Base-by-base conservation (phyloP, 1,284 basidiomycete genomes). In the Ustilago sp. region DNA sequence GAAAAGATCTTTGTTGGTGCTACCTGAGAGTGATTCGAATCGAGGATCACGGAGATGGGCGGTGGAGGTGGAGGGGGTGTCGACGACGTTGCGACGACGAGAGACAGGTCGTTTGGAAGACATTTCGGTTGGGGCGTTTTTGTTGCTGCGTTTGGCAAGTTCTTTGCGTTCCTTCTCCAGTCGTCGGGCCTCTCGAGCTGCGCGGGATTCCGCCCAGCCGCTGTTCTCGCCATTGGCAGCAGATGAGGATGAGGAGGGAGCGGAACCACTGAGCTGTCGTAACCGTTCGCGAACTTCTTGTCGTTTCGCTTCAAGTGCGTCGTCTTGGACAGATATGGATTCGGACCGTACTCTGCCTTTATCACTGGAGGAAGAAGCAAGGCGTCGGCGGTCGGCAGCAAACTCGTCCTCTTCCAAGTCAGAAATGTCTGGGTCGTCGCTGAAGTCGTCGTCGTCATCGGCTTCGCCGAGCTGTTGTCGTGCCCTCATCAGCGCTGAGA, bases 91-190 rank as follows among this genome's bases (percentile, higher is more conserved):
- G 61, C 94, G 89, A 62, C 89, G 89, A 13, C 95, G 90, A 3
- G 92, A 90, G 2, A 97, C 94, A 0, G 94, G 94, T 77, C 90
- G 90, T 86, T 96, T 97, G 0, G 94, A 93, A 8, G 92, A 92
- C 72, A 94, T 88, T 88, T 90, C 4, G 94, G 96, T 1, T 94
- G 96, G 68, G 92, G 95, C 94, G 87, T 97, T 93, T 85, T 98
- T 98, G 85, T 90, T 91, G 4, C 90, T 87, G 52, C 95, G 89
- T 85, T 92, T 93, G 28, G 53, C 70, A 48, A 55, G 77, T 65
- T 63, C 67, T 64, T 52, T 74, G 67, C 31, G 79, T 58, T 67
- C 63, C 35, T 13, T 35, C 12, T 63, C 65, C 38, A 68, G 50
- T 51, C 59, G 59, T 12, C 61, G 56, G 32, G 64, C 43, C 28